Evolutionary conservation across 805 yeast species (phyloP).

Genomic region (Zygotorulaspora danielsina): DNA sequence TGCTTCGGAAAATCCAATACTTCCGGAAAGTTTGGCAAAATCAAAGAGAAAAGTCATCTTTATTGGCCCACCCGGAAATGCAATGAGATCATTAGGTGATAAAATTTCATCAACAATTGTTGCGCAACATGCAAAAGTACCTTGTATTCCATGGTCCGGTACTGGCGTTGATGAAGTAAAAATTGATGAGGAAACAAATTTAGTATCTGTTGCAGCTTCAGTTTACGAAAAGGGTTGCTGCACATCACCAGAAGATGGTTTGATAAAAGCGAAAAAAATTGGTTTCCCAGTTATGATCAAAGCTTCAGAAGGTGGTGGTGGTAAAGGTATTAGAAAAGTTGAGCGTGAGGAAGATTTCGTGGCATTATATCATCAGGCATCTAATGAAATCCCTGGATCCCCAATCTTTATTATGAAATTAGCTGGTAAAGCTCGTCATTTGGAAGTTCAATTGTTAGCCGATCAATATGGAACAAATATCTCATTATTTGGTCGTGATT

Average conservation of each 20-base stretch:
- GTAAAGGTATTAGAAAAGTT: slow-evolving; percentile 98
- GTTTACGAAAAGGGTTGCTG: slow-evolving; percentile 88
- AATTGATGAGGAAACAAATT: slow-evolving; percentile 60
- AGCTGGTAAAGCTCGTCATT: slow-evolving; percentile 96
- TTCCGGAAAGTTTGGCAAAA: slow-evolving; percentile 92
- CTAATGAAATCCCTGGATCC: slow-evolving; percentile 97
- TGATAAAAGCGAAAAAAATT: slow-evolving; percentile 73
- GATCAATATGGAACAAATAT: slow-evolving; percentile 98
- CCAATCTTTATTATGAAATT: slow-evolving; percentile 97
- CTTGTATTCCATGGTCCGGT: slow-evolving; percentile 99
- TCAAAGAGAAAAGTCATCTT: slow-evolving; percentile 86
- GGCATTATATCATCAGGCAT: slow-evolving; percentile 83
- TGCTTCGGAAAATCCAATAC: slow-evolving; percentile 95
- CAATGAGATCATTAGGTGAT: slow-evolving; percentile 99
- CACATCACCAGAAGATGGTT: slow-evolving; percentile 80
- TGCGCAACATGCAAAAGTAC: slow-evolving; percentile 97
- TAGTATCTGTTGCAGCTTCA: slow-evolving; percentile 85
- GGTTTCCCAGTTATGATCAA: slow-evolving; percentile 99
- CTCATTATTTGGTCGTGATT: slow-evolving; percentile 96
- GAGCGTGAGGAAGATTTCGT: slow-evolving; percentile 75
- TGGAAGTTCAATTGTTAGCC: slow-evolving; percentile 95
- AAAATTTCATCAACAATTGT: slow-evolving; percentile 96
- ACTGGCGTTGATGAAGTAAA: slow-evolving; percentile 86
- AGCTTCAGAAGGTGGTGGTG: slow-evolving; percentile 99
- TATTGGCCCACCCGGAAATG: slow-evolving; percentile 98